Evolutionary conservation across 805 yeast species (phyloP).

Genomic region (Dipodascopsis uninucleata): DNA sequence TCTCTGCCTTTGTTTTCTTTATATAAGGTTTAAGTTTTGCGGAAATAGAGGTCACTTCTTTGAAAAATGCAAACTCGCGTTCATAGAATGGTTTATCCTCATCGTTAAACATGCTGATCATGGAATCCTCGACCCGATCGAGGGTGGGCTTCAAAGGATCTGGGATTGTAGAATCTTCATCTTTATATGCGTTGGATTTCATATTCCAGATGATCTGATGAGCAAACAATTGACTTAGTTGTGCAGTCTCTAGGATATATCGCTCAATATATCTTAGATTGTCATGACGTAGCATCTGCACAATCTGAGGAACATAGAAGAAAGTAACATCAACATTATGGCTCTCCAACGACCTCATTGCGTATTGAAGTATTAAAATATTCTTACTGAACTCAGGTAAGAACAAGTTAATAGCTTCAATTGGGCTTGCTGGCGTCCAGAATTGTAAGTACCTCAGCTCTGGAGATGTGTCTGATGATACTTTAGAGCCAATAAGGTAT

Average conservation of each 20-base stretch:
- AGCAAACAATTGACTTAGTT: conserved; percentile 84
- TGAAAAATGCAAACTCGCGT: conserved; percentile 82
- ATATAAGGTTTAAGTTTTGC: conserved; percentile 94
- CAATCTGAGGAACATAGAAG: conserved; percentile 97
- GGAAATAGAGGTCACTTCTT: conserved; percentile 86
- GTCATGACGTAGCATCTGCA: conserved; percentile 85
- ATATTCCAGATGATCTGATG: conserved; percentile 99
- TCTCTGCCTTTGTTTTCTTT: conserved; percentile 91
- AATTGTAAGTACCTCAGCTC: conserved; percentile 41
- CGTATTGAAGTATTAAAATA: conserved; percentile 73
- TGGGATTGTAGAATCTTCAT: conserved; percentile 75
- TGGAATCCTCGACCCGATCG: conserved; percentile 63
- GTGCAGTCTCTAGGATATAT: conserved; percentile 87
- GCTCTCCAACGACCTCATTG: conserved; percentile 82
- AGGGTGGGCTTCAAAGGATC: conserved; percentile 79
- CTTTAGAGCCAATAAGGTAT: conserved; percentile 41
- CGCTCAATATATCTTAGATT: conserved; percentile 78
- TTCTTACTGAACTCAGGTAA: conserved; percentile 67
- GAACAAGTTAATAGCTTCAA: conserved; percentile 79
- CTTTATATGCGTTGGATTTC: conserved; percentile 86
- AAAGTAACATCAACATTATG: conserved; percentile 86
- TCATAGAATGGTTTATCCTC: conserved; percentile 67
- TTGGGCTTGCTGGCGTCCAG: conserved; percentile 77
- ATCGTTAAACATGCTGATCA: conserved; percentile 58
- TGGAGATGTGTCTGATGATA: conserved; percentile 12